A percentile compares a stretch with the other conserved stretches of the same genome.
Conservation (phyloP, 139 green algal genomes). For the Coelastrella sp. region DNA sequence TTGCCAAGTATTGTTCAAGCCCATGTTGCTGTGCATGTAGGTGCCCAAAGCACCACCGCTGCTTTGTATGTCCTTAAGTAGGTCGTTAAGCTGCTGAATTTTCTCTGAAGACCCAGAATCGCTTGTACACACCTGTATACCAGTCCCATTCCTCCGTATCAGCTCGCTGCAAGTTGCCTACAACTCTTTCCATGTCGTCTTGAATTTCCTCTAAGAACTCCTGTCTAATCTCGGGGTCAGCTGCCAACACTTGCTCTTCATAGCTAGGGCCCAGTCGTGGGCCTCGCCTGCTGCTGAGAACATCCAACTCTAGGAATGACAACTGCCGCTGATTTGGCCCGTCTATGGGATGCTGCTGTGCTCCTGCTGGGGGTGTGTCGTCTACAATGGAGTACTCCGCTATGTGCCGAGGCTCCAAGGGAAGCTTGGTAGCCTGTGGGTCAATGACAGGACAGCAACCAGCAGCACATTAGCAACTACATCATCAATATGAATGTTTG, state of each 20-base stretch:
- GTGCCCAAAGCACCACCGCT: no score
- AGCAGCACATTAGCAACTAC: neutral
- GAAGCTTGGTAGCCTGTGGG: slow-evolving; percentile 41
- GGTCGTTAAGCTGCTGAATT: no score
- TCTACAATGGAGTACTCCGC: neutral
- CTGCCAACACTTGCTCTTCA: slow-evolving; percentile 5
- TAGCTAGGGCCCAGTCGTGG: slow-evolving; percentile 48
- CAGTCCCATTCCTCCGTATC: slow-evolving; percentile 20
- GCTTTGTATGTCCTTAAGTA: no score
- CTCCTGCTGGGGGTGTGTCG: neutral
- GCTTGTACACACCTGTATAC: neutral
- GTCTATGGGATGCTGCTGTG: slow-evolving; percentile 28
- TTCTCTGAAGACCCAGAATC: no score
- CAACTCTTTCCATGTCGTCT: neutral
- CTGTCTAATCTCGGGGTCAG: slow-evolving; percentile 26
- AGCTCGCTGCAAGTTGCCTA: slow-evolving; percentile 11
- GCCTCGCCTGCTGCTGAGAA: slow-evolving; percentile 37
- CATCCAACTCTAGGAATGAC: slow-evolving; percentile 15
- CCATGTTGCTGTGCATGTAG: no score
- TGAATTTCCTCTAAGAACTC: slow-evolving; percentile 6
- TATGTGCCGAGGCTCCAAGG: slow-evolving; percentile 52
- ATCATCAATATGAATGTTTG: no score
- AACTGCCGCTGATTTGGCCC: slow-evolving; percentile 7
- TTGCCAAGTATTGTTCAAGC: no score
- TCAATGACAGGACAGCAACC: no score